phyloP scores from a whole-genome alignment of 345 rosid genomes.

The Limnanthes douglasii region DNA sequence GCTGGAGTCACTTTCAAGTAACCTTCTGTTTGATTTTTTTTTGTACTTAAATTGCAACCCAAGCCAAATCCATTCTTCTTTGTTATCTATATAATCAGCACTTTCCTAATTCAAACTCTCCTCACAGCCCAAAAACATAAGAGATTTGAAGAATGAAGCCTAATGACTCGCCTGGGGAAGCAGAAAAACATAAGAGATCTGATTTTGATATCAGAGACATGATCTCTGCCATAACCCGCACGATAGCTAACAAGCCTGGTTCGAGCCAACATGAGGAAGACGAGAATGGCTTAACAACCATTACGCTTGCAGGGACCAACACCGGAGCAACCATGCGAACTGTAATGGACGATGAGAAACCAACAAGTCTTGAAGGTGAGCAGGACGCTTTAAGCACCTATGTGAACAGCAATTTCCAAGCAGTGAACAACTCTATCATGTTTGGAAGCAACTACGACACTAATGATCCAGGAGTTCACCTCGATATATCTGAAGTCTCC shows the following conservation, averaged over 20 bases:
- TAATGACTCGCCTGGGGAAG: too few species aligned
- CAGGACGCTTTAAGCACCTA: conserved; percentile 34
- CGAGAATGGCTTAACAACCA: conserved; percentile 25
- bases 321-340: conserved; percentile 59
- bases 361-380: conserved; percentile 12
- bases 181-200: too few species aligned
- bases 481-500: conserved; percentile 60
- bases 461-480: conserved; percentile 84
- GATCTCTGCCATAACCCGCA: conserved; percentile 12
- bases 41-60: too few species aligned
- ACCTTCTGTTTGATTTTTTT: too few species aligned
- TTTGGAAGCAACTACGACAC: conserved; percentile 42
- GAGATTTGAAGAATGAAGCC: too few species aligned
- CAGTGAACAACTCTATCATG: conserved; percentile 88
- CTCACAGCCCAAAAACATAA: too few species aligned
- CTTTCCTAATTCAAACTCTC: too few species aligned
- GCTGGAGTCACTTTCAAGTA: too few species aligned
- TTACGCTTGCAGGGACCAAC: conserved; percentile 77
- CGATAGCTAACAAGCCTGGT: conserved; percentile 14
- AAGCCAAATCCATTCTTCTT: too few species aligned
- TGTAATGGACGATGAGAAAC: conserved; percentile 29
- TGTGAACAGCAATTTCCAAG: conserved; percentile 89
- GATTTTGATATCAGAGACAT: conserved; percentile 11
- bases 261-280: conserved; percentile 16
- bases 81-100: too few species aligned